Evolutionary conservation across 768 basidiomycete genomes (phyloP).

Genomic region (Clitopilus hobsonii): DNA sequence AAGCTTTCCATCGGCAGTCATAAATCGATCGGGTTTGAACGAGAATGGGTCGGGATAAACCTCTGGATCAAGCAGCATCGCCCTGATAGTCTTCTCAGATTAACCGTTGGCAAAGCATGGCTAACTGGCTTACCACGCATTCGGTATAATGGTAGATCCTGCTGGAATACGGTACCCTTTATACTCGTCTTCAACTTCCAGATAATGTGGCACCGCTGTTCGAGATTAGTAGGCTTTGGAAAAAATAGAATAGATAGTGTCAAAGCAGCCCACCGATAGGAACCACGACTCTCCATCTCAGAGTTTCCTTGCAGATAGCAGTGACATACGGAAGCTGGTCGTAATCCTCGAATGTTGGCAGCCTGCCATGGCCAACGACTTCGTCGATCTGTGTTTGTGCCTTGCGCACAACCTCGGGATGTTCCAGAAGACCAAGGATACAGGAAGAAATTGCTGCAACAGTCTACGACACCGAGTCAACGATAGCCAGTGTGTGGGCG

Average conservation of each 20-base stretch:
- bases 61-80: slow-evolving; percentile 32
- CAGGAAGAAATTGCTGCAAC: slow-evolving; percentile 22
- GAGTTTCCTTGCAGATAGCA: slow-evolving; percentile 23
- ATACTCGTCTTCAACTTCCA: slow-evolving; percentile 18
- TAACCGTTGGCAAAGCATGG: not conserved
- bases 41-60: slow-evolving; percentile 33
- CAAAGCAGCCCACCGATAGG: slow-evolving; percentile 18
- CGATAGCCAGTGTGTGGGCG: not conserved
- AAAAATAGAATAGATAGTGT: not conserved
- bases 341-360: slow-evolving; percentile 27
- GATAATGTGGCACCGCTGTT: not conserved
- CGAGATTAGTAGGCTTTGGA: not conserved
- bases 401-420: slow-evolving; percentile 24
- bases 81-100: slow-evolving; percentile 21
- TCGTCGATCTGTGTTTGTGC: slow-evolving; percentile 30
- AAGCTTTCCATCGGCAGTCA: slow-evolving; percentile 18
- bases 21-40: slow-evolving; percentile 39
- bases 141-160: slow-evolving; percentile 25
- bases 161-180: slow-evolving; percentile 25
- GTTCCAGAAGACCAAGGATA: slow-evolving; percentile 23
- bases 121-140: slow-evolving; percentile 23
- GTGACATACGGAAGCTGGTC: slow-evolving; percentile 23
- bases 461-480: slow-evolving; percentile 11
- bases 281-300: slow-evolving; percentile 22
- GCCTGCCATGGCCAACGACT: slow-evolving; percentile 21